Conservation (phyloP, 1,284 basidiomycete genomes). For the Pholiota adiposa region DNA sequence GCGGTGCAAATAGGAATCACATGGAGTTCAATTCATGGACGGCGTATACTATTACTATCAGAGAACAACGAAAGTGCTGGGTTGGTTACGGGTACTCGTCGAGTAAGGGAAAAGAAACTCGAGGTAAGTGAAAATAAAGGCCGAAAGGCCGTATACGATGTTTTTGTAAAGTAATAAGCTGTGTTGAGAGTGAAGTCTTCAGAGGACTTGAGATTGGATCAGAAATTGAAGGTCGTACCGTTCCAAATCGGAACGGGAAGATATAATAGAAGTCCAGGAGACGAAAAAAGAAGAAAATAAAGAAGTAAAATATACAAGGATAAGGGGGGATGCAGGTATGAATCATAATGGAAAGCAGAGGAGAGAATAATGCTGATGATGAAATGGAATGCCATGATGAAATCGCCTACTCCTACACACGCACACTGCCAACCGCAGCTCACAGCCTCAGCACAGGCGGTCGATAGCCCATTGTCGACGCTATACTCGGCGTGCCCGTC, state of each 20-base stretch:
- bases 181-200: neutral
- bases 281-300: neutral
- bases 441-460: constrained; percentile 18
- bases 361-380: neutral
- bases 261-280: neutral
- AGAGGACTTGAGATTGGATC: neutral
- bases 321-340: neutral
- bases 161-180: too few species aligned
- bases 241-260: neutral
- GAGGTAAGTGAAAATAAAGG: neutral
- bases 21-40: neutral
- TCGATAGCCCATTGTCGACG: constrained; percentile 7
- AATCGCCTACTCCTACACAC: neutral
- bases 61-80: neutral
- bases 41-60: neutral
- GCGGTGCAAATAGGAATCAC: neutral
- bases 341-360: constrained; percentile 3
- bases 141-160: too few species aligned
- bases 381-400: constrained; percentile 3
- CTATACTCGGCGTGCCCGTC: neutral
- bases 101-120: neutral
- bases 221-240: too few species aligned
- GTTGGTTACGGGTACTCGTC: too few species aligned
- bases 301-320: neutral
- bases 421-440: neutral